Percentiles rank a stretch among this genome's conserved stretches.
Conservation (phyloP, 2,329 filamentous ascomycete genomes). For the Arthrobotrys iridis region DNA sequence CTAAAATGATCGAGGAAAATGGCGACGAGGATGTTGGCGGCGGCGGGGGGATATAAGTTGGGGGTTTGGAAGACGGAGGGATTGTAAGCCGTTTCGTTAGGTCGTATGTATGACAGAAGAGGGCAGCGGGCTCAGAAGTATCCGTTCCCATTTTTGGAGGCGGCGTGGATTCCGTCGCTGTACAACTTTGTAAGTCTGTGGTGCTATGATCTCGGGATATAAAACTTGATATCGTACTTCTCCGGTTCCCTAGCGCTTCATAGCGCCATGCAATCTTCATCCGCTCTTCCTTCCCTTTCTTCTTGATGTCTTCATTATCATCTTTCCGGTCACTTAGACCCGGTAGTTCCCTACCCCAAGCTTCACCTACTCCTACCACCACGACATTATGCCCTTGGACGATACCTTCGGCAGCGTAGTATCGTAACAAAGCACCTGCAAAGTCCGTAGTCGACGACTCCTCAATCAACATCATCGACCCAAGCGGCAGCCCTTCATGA, state of each 20-base stretch:
- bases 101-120: slow-evolving; percentile 79
- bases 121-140: neutral
- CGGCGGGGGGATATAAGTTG: slow-evolving; percentile 65
- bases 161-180: slow-evolving; percentile 15
- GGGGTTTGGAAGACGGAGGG: slow-evolving; percentile 66
- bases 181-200: neutral
- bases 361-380: slow-evolving; percentile 79
- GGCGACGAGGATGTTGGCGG: slow-evolving; percentile 61
- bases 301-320: slow-evolving; percentile 62
- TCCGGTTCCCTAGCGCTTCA: slow-evolving; percentile 78
- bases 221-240: slow-evolving; percentile 59
- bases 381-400: slow-evolving; percentile 90
- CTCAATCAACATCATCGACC: slow-evolving; percentile 78
- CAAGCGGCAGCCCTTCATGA: slow-evolving; percentile 83
- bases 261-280: slow-evolving; percentile 99
- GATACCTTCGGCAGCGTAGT: slow-evolving; percentile 92
- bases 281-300: slow-evolving; percentile 67
- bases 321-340: slow-evolving; percentile 63
- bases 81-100: slow-evolving; percentile 73
- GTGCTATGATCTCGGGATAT: neutral
- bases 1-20: slow-evolving; percentile 72
- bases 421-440: slow-evolving; percentile 81
- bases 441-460: slow-evolving; percentile 96
- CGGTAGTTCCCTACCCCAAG: slow-evolving; percentile 85
- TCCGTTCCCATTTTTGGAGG: slow-evolving; percentile 9